Base-by-base conservation (phyloP, 2,329 filamentous ascomycete genomes). In the Fusarium coicis region DNA sequence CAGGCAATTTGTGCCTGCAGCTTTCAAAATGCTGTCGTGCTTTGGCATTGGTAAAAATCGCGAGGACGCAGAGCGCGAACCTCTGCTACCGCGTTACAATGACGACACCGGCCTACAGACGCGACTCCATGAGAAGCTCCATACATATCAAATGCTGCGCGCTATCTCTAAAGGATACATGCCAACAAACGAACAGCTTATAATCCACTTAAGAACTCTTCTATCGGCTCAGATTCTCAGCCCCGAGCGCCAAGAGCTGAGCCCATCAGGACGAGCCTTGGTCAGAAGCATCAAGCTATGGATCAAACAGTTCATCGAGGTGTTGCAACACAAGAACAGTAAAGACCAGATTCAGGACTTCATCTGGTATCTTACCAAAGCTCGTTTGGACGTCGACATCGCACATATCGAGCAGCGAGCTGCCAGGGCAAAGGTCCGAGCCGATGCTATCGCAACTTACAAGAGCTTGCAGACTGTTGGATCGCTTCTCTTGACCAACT, bases 281-380 rank as follows among this genome's bases (percentile, higher is more conserved):
- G 86, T 93, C 58, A 91, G 92, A 68, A 92, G 92, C 78, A 86
- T 87, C 54, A 93, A 92, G 79, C 87, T 92, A 74, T 96, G 91
- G 89, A 84, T 98, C 12, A 88, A 90, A 64, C 88, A 95, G 65
- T 91, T 97, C 80, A 96, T 97, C 76, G 90, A 94, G n/a, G 83
- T 97, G 10, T 80, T 98, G 50, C 87, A 90, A 62, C 87, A 95
- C 81, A 98, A 98, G 85, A 98, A 98, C 81, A 85, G 86, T 69
- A 83, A 89, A 21, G 94, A 98, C 81, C 93, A 97, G 80, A 89
- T 98, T 23, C 96, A 98, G 81, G 94, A 98, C 77, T 93, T 98
- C 72, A 86, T 97, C 43, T 98, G 95, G 95, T 95, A 92, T 76
- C 82, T 97, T 52, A 85, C 90, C 71, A 92, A 93, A 79, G 91